Percentiles rank a stretch among this genome's conserved stretches.
phyloP scores from a whole-genome alignment of 2,329 filamentous ascomycete species.

The Mollisia scopiformis region DNA sequence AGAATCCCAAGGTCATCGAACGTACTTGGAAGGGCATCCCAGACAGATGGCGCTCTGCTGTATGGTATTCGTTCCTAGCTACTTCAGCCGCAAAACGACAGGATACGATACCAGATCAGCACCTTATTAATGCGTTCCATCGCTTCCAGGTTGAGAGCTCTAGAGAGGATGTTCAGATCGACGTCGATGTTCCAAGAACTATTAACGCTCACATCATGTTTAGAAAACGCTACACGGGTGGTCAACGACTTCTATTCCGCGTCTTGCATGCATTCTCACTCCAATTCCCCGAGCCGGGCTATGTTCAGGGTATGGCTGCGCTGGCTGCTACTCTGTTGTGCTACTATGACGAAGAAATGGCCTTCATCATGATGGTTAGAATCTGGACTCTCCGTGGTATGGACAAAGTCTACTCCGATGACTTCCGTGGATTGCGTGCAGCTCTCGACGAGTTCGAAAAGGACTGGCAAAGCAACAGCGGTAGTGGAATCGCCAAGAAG shows the following conservation, averaged over 20 bases:
- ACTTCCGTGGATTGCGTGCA: slow-evolving; percentile 85
- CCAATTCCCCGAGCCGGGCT: slow-evolving; percentile 88
- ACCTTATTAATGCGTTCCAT: slow-evolving; percentile 73
- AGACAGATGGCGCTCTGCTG: slow-evolving; percentile 89
- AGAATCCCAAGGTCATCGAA: slow-evolving; percentile 82
- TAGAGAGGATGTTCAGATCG: slow-evolving; percentile 94
- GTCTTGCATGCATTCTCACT: slow-evolving; percentile 90
- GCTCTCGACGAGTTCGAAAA: slow-evolving; percentile 84
- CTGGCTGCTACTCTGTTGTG: slow-evolving; percentile 90
- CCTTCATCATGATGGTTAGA: slow-evolving; percentile 95
- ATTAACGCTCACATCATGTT: slow-evolving; percentile 99
- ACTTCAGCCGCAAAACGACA: slow-evolving; percentile 70
- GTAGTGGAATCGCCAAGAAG: slow-evolving; percentile 77
- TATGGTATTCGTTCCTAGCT: slow-evolving; percentile 92
- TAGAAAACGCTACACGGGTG: slow-evolving; percentile 84
- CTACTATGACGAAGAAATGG: slow-evolving; percentile 94
- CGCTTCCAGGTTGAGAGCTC: slow-evolving; percentile 74
- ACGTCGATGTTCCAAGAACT: slow-evolving; percentile 93
- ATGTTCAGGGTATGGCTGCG: slow-evolving; percentile 97
- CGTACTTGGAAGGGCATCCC: slow-evolving; percentile 98
- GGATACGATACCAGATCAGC: slow-evolving; percentile 66
- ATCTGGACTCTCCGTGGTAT: slow-evolving; percentile 90
- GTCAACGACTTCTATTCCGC: slow-evolving; percentile 88
- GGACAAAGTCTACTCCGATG: slow-evolving; percentile 79
- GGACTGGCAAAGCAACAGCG: slow-evolving; percentile 76